These are phyloP conservation scores for Pichia sporocuriosa DNA, from an alignment of 805 yeast genomes.

Conservation along the genomic window DNA sequence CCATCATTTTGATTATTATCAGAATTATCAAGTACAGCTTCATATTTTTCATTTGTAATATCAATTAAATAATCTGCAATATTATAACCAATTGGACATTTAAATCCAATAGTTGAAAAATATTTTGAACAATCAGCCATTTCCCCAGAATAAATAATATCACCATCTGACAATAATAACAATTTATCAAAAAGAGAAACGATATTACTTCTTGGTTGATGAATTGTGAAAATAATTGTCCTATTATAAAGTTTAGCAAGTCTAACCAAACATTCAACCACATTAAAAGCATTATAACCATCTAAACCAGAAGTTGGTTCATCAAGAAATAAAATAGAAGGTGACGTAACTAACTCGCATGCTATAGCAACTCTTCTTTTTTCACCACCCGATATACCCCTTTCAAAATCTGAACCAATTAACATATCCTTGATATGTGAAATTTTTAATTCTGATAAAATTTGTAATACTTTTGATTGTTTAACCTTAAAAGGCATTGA, in stretches of 20 bases:
- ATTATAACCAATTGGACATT: conserved; percentile 85
- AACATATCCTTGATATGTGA: conserved; percentile 74
- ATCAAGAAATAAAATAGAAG: conserved; percentile 74
- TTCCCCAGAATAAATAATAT: conserved; percentile 82
- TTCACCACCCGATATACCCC: conserved; percentile 94
- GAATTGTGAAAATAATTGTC: conserved; percentile 88
- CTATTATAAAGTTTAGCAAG: conserved; percentile 76
- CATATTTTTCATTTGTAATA: conserved; percentile 59
- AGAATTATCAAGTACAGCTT: neutral
- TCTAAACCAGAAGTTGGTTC: conserved; percentile 97
- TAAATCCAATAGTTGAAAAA: conserved; percentile 66
- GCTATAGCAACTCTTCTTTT: conserved; percentile 90
- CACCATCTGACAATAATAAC: conserved; percentile 75
- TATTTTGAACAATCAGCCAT: conserved; percentile 68
- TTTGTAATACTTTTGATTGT: conserved; percentile 73
- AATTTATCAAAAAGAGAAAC: conserved; percentile 85
- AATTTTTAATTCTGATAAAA: conserved; percentile 79
- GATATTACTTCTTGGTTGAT: conserved; percentile 94
- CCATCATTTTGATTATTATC: conserved; percentile 10
- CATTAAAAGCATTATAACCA: conserved; percentile 88
- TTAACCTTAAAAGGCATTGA: conserved; percentile 69
- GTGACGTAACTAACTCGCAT: conserved; percentile 86
- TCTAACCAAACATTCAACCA: conserved; percentile 74
- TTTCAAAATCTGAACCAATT: conserved; percentile 80
- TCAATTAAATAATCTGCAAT: conserved; percentile 92